These are phyloP conservation scores for Pseudogymnoascus destructans DNA, from an alignment of 2,329 filamentous ascomycete species.

Conservation along the genomic window DNA sequence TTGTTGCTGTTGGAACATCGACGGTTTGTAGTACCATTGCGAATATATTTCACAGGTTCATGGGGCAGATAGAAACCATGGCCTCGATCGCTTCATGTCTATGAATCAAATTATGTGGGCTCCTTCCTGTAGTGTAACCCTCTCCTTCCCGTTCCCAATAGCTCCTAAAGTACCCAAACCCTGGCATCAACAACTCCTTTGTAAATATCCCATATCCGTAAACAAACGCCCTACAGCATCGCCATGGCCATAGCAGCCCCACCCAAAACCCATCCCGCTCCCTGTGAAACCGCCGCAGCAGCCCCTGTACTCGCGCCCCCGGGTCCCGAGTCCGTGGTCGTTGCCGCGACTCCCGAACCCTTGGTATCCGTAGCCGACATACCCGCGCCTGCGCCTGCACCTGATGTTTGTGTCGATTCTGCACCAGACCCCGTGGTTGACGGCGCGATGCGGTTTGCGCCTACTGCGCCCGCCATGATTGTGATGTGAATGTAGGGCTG, in stretches of 20 bases:
- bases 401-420: background rate
- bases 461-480: conserved; percentile 12
- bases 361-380: conserved; percentile 5
- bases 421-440: conserved; percentile 3
- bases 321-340: background rate
- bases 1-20: background rate
- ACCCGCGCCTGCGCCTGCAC: conserved; percentile 5
- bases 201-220: background rate
- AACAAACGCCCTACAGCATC: conserved; percentile 9
- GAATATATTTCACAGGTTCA: background rate
- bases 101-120: background rate
- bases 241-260: conserved; percentile 15
- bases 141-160: background rate
- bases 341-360: background rate
- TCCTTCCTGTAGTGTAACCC: background rate
- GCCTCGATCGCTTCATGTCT: background rate
- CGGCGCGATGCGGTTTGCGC: background rate
- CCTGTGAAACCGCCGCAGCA: conserved; percentile 12
- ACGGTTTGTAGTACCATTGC: conserved; percentile 2
- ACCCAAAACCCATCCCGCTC: conserved; percentile 13
- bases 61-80: too few relatives aligned
- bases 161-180: background rate
- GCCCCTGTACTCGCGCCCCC: conserved; percentile 10
- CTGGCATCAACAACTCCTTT: background rate
- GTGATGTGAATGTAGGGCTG: conserved; percentile 15